Conservation (phyloP, 495 filamentous ascomycete species). For the Physcia stellaris region DNA sequence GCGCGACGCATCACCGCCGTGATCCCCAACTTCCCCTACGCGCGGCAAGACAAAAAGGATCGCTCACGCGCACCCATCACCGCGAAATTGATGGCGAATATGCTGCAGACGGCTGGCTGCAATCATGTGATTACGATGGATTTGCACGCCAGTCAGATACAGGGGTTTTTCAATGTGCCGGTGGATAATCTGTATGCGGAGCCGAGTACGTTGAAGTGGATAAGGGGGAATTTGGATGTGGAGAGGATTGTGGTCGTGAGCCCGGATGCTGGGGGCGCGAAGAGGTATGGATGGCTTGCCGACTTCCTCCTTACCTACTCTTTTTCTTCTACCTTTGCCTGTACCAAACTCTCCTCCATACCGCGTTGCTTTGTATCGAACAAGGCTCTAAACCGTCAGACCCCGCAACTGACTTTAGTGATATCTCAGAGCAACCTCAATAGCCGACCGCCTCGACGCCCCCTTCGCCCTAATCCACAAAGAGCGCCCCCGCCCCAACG, state of each 20-base stretch:
- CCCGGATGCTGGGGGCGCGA: constrained; percentile 92
- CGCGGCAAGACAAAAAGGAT: constrained; percentile 96
- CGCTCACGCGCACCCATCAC: constrained; percentile 68
- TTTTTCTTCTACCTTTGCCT: no score
- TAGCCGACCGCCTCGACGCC: constrained; percentile 86
- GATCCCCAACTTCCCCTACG: constrained; percentile 91
- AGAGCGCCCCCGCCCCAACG: constrained; percentile 87
- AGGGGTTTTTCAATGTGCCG: constrained; percentile 96
- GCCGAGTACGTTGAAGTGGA: constrained; percentile 82
- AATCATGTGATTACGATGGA: constrained; percentile 89
- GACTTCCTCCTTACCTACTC: no score
- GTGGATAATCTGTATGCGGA: constrained; percentile 97
- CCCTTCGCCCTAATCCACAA: constrained; percentile 98
- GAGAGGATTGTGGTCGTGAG: constrained; percentile 88
- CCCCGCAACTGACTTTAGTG: no score
- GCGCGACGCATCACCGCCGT: constrained; percentile 84
- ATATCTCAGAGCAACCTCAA: constrained; percentile 64
- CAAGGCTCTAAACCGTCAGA: no score
- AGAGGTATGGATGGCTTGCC: constrained; percentile 71
- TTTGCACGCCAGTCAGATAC: constrained; percentile 50
- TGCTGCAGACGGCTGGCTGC: constrained; percentile 85
- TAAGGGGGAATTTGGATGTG: constrained; percentile 70
- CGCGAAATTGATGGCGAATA: constrained; percentile 91
- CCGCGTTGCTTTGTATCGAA: no score
- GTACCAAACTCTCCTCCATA: no score